Percentiles rank a stretch among this genome's conserved stretches.
Conservation (phyloP, 163 green algal genomes). For the Scenedesmus sp. region DNA sequence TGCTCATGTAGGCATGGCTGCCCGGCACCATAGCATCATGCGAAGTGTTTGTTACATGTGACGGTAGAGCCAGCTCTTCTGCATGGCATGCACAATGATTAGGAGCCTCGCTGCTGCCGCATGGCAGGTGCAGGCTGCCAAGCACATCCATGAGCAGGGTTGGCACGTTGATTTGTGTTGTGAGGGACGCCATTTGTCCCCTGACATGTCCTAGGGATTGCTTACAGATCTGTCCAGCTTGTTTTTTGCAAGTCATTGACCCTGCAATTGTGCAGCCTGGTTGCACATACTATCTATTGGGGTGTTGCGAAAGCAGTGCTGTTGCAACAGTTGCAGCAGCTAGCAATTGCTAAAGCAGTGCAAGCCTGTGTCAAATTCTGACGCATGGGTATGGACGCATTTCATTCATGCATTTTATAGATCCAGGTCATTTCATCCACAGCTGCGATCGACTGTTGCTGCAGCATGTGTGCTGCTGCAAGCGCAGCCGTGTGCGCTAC, state of each 20-base stretch:
- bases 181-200: background rate
- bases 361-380: background rate
- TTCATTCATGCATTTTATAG: background rate
- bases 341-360: background rate
- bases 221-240: background rate
- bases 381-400: background rate
- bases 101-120: background rate
- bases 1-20: no score
- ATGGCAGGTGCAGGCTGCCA: background rate
- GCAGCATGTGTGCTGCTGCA: background rate
- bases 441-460: background rate
- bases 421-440: background rate
- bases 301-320: background rate
- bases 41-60: background rate
- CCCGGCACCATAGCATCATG: no score
- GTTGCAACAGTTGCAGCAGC: no score
- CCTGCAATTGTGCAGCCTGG: no score
- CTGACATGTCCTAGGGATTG: no score
- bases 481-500: no score
- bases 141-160: background rate
- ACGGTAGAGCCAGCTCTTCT: no score
- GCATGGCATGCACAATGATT: no score
- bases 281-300: background rate
- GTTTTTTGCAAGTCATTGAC: background rate
- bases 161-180: background rate